Conservation (phyloP, 2,329 filamentous ascomycete species). For the Thermothelomyces thermophilus region DNA sequence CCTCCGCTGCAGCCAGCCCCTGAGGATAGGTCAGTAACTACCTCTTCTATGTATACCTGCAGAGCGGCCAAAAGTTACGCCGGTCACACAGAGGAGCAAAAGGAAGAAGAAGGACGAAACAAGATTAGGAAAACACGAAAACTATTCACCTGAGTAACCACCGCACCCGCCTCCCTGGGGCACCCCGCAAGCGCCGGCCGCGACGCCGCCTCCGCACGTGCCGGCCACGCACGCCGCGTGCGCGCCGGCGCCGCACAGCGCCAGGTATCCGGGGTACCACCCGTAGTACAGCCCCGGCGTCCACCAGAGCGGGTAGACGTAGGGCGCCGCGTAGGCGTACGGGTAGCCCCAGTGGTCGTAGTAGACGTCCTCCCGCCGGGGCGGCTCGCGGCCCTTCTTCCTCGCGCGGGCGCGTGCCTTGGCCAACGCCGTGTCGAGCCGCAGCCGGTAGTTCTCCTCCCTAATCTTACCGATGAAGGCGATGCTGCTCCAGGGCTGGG, state of each 20-base stretch:
- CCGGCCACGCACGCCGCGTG: constrained; percentile 40
- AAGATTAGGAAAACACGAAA: too few relatives aligned
- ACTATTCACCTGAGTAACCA: too few relatives aligned
- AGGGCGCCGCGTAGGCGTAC: constrained; percentile 45
- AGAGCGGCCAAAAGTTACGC: too few relatives aligned
- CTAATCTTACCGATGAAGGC: too few relatives aligned
- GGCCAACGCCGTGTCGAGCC: constrained; percentile 50
- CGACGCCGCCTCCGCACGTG: constrained; percentile 42
- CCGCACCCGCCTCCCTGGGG: constrained; percentile 29
- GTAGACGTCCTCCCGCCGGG: constrained; percentile 39
- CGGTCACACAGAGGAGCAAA: too few relatives aligned
- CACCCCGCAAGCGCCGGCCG: constrained; percentile 40
- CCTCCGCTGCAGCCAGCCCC: too few relatives aligned
- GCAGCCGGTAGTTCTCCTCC: constrained; percentile 24
- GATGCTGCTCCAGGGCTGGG: too few relatives aligned
- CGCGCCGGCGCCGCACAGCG: constrained; percentile 31
- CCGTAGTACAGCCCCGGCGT: constrained; percentile 42
- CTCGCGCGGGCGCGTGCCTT: constrained; percentile 45
- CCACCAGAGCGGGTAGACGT: constrained; percentile 37
- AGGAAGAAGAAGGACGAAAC: background rate
- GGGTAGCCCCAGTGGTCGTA: constrained; percentile 49
- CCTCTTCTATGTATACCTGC: too few relatives aligned
- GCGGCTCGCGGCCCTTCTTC: constrained; percentile 43
- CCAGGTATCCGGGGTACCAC: constrained; percentile 33
- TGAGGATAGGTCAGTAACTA: too few relatives aligned